Evolutionary conservation across 2,329 filamentous ascomycete species (phyloP), one percentile per base, ranked within the genome.

Genomic region (Fusarium globosum): DNA sequence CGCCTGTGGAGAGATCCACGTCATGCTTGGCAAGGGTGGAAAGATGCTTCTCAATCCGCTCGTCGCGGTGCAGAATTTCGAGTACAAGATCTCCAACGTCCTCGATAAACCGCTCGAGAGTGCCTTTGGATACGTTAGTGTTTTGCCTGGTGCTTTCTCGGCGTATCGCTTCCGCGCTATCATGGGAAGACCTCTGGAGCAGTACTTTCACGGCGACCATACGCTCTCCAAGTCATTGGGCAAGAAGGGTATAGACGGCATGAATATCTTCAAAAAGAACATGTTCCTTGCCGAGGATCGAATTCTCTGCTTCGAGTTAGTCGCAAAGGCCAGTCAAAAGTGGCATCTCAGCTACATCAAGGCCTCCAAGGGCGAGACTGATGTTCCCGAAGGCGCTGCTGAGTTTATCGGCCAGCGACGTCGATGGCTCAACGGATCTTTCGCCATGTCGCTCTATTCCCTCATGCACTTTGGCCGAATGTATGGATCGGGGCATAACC

Each of bases 201-300:
- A 77, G 55, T 77, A 77, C 67, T 77, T 77, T 49, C 75, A 77
- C 35, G 75, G 75, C 15, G 75, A 77, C 36, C 75, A 77, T 10
- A 77, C 75, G 23, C 75, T 77, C 15, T 77, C 75, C 12, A 77
- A 77, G 42, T 56, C 72, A 5, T 48, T 77, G 11, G 75, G 75
- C 55, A 77, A 77, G 63, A 77, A 77, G 68, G 75, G 75, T 28
- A 77, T 77, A 18, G 75, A 77, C 38, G 75, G 75, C 15, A 77
- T 77, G 75, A 77, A 77, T 10, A 77, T 77, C 49, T 77, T 77
- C 71, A 77, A 77, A 64, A 77, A 77, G 73, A 77, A 77, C 64
- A 77, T 77, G 75, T 77, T 77, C 39, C 57, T 77, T 48, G 75
- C 75, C 51, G 75, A 77, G 56, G 75, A 77, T 30, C 65, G 75